Evolutionary conservation across 2,329 filamentous ascomycete genomes (phyloP).

Genomic region (Pyrenophora tritici-repentis): DNA sequence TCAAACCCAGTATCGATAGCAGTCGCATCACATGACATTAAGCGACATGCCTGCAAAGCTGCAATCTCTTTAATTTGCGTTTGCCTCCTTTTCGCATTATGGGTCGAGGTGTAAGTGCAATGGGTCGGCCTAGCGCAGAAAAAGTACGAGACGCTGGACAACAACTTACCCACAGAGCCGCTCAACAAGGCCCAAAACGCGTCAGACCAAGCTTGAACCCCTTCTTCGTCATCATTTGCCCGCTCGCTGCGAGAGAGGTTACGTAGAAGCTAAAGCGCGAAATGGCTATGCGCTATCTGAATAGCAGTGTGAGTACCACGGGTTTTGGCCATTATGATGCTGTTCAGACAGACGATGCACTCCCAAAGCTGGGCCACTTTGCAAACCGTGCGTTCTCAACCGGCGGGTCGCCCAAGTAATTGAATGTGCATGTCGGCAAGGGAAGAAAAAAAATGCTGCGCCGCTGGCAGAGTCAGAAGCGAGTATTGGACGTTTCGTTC

Average conservation of each 20-base stretch:
- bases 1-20: conserved; percentile 20
- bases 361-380: background rate
- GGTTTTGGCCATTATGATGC: conserved; percentile 2
- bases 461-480: conserved; percentile 15
- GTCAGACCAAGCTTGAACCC: conserved; percentile 5
- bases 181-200: conserved; percentile 1
- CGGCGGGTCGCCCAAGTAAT: conserved; percentile 1
- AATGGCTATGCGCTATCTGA: no score
- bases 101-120: conserved; percentile 13
- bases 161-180: conserved; percentile 8
- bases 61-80: conserved; percentile 19
- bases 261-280: background rate
- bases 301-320: background rate
- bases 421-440: background rate
- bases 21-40: conserved; percentile 2
- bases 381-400: background rate
- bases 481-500: conserved; percentile 25
- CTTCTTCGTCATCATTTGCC: background rate
- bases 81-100: conserved; percentile 15
- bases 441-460: conserved; percentile 2
- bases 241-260: background rate
- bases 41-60: conserved; percentile 5
- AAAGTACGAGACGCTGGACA: conserved; percentile 13
- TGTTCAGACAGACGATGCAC: background rate
- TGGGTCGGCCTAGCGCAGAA: conserved; percentile 8